A percentile compares a stretch with the other conserved stretches of the same genome.
phyloP scores from a whole-genome alignment of 179 eudicot genomes.

The Patellifolia procumbens region DNA sequence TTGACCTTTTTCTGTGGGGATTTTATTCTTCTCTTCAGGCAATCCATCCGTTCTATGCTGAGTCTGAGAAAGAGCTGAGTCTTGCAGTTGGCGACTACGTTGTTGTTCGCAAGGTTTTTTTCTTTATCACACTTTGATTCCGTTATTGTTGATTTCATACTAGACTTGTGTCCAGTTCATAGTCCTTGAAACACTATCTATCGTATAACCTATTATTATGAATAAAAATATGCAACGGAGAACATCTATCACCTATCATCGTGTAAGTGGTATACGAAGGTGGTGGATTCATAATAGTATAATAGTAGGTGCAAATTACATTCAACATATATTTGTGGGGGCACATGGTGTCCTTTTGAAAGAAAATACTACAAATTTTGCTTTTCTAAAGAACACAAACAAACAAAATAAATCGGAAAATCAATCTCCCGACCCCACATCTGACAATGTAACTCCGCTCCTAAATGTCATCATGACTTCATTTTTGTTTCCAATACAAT shows the following conservation, averaged over 20 bases:
- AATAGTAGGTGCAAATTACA: too few species aligned
- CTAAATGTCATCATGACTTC: background rate
- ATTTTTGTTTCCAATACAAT: too few species aligned
- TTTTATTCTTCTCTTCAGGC: constrained; percentile 49
- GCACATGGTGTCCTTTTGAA: too few species aligned
- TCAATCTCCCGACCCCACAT: too few species aligned
- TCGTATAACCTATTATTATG: too few species aligned
- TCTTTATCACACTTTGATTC: background rate
- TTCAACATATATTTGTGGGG: too few species aligned
- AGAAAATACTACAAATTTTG: too few species aligned
- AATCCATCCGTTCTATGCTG: constrained; percentile 62
- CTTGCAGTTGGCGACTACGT: constrained; percentile 88
- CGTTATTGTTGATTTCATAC: constrained; percentile 7
- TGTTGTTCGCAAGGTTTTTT: constrained; percentile 85
- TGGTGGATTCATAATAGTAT: too few species aligned
- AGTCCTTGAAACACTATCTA: background rate
- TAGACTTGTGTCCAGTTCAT: background rate
- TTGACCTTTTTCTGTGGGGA: background rate
- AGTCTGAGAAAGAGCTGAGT: constrained; percentile 86
- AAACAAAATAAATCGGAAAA: too few species aligned
- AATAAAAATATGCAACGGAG: background rate
- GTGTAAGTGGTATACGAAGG: background rate
- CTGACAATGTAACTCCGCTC: too few species aligned
- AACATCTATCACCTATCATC: background rate
- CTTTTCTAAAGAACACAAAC: too few species aligned